phyloP scores from a whole-genome alignment of 306 rosid genomes.

The Echinosophora koreensis region DNA sequence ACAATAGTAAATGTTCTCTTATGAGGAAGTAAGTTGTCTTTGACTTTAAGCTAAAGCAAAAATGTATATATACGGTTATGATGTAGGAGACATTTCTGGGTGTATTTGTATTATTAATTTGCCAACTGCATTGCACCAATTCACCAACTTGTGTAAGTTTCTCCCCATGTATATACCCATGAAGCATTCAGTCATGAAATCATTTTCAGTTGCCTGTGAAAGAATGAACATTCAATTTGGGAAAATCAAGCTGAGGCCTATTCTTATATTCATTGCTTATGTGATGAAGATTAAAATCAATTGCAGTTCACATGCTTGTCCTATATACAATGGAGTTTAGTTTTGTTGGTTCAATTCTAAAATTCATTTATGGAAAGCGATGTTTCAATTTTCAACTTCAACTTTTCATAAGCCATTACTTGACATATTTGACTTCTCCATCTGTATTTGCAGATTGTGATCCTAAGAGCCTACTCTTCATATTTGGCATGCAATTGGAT shows the following conservation, averaged over 20 bases:
- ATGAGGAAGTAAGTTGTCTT: constrained; percentile 1
- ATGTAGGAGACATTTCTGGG: constrained; percentile 13
- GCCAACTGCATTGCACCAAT: not conserved
- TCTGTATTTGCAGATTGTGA: constrained; percentile 77
- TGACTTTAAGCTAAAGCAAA: constrained; percentile 19
- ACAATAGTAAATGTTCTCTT: not conserved
- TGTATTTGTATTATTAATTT: constrained; percentile 1
- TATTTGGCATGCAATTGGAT: constrained; percentile 96
- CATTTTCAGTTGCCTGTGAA: not conserved
- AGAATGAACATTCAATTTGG: not conserved
- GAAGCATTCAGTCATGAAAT: not conserved
- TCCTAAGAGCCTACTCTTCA: constrained; percentile 93
- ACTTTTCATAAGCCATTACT: not conserved
- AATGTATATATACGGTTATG: constrained; percentile 4
- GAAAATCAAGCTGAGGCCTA: not conserved
- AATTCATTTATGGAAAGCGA: not conserved
- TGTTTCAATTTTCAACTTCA: not conserved
- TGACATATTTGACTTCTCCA: constrained; percentile 23
- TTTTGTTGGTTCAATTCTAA: not conserved
- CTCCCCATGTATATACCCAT: not conserved
- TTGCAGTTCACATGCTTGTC: not conserved
- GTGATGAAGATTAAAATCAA: not conserved
- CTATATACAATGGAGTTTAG: not conserved
- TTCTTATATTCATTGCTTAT: not conserved
- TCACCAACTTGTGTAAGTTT: not conserved